Percentiles rank a stretch among this genome's conserved stretches.
These are phyloP conservation scores for Magnusiomyces sp. DNA, from an alignment of 1,139 yeast species.

Conservation along the genomic window DNA sequence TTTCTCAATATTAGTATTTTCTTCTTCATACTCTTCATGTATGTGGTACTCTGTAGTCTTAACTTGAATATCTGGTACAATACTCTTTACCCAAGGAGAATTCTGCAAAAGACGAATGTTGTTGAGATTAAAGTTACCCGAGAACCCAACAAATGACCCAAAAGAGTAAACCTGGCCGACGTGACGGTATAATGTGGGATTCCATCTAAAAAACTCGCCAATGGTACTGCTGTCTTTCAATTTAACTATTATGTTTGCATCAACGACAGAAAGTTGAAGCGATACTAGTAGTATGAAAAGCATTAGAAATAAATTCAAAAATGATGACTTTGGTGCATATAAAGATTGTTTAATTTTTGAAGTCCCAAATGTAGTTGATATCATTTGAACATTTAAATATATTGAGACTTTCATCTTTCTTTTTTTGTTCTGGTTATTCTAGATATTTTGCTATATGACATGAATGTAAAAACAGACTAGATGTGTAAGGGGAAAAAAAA, in stretches of 20 bases:
- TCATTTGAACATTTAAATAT: no score
- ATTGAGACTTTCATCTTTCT: no score
- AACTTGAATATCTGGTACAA: slow-evolving; percentile 27
- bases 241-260: slow-evolving; percentile 23
- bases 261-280: not conserved
- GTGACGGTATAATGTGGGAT: slow-evolving; percentile 20
- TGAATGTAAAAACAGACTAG: no score
- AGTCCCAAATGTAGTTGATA: no score
- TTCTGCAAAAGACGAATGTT: slow-evolving; percentile 17
- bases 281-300: not conserved
- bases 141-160: slow-evolving; percentile 25
- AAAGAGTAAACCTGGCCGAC: slow-evolving; percentile 25
- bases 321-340: no score
- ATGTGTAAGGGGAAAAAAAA: no score
- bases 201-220: slow-evolving; percentile 19
- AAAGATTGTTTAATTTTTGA: no score
- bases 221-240: slow-evolving; percentile 19
- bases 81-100: slow-evolving; percentile 20
- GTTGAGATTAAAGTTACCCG: slow-evolving; percentile 24
- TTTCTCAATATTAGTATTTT: slow-evolving; percentile 9
- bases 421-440: no score
- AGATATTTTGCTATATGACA: no score
- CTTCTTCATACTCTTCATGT: not conserved
- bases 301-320: not conserved
- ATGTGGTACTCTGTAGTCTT: slow-evolving; percentile 14